These are phyloP conservation scores for Suhomyces chickasaworum DNA, from an alignment of 1,139 yeast species.

Conservation along the genomic window DNA sequence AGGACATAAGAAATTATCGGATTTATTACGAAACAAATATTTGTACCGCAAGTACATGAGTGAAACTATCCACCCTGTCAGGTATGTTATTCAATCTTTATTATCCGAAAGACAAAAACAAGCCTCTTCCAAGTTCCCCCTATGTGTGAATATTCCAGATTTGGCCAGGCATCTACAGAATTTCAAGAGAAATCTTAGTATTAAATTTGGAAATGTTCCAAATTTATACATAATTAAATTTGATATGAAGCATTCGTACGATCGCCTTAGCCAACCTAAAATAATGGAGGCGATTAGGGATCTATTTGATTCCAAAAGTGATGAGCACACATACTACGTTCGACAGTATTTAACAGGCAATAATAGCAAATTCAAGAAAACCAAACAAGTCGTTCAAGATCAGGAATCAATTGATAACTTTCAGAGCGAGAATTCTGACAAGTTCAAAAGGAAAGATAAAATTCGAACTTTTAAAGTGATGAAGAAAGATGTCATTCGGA, in stretches of 20 bases:
- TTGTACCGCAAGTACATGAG: conserved; percentile 28
- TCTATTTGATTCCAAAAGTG: conserved; percentile 27
- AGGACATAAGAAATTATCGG: not conserved
- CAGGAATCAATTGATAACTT: conserved; percentile 6
- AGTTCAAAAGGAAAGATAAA: conserved; percentile 27
- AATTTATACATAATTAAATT: conserved; percentile 61
- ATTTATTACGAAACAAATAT: conserved; percentile 16
- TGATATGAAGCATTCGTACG: conserved; percentile 81
- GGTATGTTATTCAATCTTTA: not conserved
- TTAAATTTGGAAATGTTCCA: conserved; percentile 30
- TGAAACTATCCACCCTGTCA: not conserved
- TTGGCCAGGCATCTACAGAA: conserved; percentile 27
- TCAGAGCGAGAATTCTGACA: not conserved
- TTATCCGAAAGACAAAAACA: not conserved
- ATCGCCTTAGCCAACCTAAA: conserved; percentile 59
- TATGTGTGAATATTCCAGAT: conserved; percentile 32
- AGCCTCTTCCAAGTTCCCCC: conserved; percentile 16
- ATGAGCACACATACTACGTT: conserved; percentile 26
- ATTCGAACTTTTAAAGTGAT: conserved; percentile 29
- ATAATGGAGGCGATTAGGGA: conserved; percentile 37
- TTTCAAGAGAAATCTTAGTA: conserved; percentile 22
- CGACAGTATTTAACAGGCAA: conserved; percentile 17
- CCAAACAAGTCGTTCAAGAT: conserved; percentile 17
- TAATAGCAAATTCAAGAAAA: conserved; percentile 2
- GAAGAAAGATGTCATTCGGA: conserved; percentile 26